Evolutionary conservation across 805 yeast genomes (phyloP).

Genomic region (Zygosaccharomyces kombuchaensis): DNA sequence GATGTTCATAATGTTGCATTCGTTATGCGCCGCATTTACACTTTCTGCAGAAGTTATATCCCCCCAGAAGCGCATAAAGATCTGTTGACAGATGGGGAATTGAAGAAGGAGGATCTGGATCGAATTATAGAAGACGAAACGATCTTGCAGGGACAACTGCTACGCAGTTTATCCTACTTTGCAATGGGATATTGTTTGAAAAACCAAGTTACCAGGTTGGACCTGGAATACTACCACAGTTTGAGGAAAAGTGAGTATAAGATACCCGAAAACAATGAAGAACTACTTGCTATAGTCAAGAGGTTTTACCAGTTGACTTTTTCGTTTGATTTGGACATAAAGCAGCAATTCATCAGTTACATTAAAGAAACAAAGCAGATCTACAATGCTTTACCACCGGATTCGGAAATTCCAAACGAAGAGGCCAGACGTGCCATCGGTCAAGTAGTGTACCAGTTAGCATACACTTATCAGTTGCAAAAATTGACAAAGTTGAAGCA

Average conservation of each 20-base stretch:
- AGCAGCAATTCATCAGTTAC: constrained; percentile 36
- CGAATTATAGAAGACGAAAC: constrained; percentile 53
- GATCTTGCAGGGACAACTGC: constrained; percentile 57
- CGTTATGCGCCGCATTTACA: constrained; percentile 58
- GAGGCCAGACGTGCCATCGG: constrained; percentile 35
- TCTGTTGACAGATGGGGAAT: constrained; percentile 20
- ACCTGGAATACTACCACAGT: constrained; percentile 24
- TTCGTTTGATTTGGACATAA: constrained; percentile 63
- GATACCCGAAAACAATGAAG: constrained; percentile 23
- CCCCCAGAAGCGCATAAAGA: constrained; percentile 43
- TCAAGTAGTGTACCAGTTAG: constrained; percentile 36
- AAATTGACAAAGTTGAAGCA: constrained; percentile 28
- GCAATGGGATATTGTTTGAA: constrained; percentile 41
- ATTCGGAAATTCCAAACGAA: constrained; percentile 28
- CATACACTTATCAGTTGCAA: constrained; percentile 36
- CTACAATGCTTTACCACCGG: constrained; percentile 36
- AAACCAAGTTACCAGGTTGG: constrained; percentile 21
- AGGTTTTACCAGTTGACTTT: constrained; percentile 49
- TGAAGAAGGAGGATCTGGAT: constrained; percentile 37
- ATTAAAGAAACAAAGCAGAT: constrained; percentile 39
- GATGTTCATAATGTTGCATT: constrained; percentile 36
- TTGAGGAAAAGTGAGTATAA: constrained; percentile 21
- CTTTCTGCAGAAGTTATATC: constrained; percentile 56
- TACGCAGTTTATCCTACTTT: constrained; percentile 59
- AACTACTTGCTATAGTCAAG: constrained; percentile 33